Base-by-base conservation (phyloP, 179 eudicot species). In the Beta corolliflora region DNA sequence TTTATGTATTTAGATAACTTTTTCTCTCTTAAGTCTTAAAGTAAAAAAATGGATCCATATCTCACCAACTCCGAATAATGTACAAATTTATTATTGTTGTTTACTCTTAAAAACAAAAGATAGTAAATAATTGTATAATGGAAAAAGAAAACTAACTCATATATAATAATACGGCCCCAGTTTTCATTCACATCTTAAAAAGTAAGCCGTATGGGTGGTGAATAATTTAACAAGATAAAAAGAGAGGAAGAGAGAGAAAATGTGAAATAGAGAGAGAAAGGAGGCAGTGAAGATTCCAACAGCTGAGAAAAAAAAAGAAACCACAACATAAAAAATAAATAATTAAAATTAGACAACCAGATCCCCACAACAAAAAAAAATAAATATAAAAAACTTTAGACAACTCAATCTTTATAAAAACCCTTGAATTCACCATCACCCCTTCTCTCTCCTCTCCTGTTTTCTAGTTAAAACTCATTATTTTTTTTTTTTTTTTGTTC, bases 371-470 rank as follows among this genome's bases (percentile, higher is more conserved):
- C 13, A 48, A 65, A 77, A 61, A 23, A 53, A 7, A 7, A 56
- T 55, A n/a, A 59, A 59, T 13, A 64, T 52, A 44, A 23, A 46
- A 71, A 64, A 70, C n/a, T 4, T 14, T 77, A 70, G 77, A 79
- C 68, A 85, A 46, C 23, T 60, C 54, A 69, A 74, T 73, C 64
- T 80, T 83, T 83, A 86, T 86, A 83, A 86, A 36, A 86, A 77
- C 86, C 86, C 83, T 73, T 77, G 84, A 86, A 60, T 83, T 83
- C 86, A 83, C 86, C 86, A 65, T 68, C 77, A 73, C 64, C 82
- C 64, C 58, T 52, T 74, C 77, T 81, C 77, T 58, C 61, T 64
- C 41, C 73, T 13, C 48, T 67, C 56, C 41, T 48, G 19, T 54
- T 58, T 23, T 9, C 75, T 76, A 18, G 21, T 58, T 45, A 41